phyloP scores from a whole-genome alignment of 2,329 filamentous ascomycete genomes.

The Colletotrichum ledebouriae region DNA sequence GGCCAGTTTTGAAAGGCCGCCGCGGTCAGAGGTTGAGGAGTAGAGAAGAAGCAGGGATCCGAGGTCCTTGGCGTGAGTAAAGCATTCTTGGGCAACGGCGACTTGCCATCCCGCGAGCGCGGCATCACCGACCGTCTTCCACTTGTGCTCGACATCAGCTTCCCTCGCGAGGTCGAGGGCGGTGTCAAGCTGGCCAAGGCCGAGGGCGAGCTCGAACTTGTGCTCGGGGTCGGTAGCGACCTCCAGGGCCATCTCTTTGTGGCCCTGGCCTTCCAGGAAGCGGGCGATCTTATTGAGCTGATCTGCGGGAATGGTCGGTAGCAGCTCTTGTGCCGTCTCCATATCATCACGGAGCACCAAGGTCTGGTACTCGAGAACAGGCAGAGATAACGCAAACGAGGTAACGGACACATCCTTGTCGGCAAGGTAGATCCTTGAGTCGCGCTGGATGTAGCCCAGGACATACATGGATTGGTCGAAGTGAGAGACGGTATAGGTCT shows the following conservation, averaged over 20 bases:
- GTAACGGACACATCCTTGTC: slow-evolving; percentile 96
- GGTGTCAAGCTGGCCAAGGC: slow-evolving; percentile 85
- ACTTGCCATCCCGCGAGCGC: slow-evolving; percentile 91
- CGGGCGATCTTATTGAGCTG: slow-evolving; percentile 98
- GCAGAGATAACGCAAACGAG: slow-evolving; percentile 90
- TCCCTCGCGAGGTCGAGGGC: slow-evolving; percentile 86
- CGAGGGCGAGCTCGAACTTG: slow-evolving; percentile 92
- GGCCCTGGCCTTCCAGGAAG: slow-evolving; percentile 96
- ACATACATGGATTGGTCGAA: slow-evolving; percentile 97
- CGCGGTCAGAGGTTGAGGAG: slow-evolving; percentile 84
- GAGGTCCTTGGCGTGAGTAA: slow-evolving; percentile 89
- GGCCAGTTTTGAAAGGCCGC: slow-evolving; percentile 80
- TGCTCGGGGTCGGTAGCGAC: slow-evolving; percentile 96
- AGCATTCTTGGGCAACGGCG: slow-evolving; percentile 90
- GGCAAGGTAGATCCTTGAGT: slow-evolving; percentile 93
- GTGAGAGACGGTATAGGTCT: slow-evolving; percentile 97
- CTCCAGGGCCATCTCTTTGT: slow-evolving; percentile 94
- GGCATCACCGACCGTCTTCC: slow-evolving; percentile 96
- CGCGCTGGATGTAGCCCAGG: slow-evolving; percentile 93
- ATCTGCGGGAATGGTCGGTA: slow-evolving; percentile 86
- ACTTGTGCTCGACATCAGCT: slow-evolving; percentile 94
- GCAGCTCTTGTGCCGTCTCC: slow-evolving; percentile 88
- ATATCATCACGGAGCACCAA: slow-evolving; percentile 93
- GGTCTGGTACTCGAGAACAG: slow-evolving; percentile 97
- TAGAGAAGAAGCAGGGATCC: slow-evolving; percentile 90